A percentile compares a stretch with the other conserved stretches of the same genome.
Evolutionary conservation across 257 asterid genomes (phyloP).

Genomic region (Primulina eburnea): DNA sequence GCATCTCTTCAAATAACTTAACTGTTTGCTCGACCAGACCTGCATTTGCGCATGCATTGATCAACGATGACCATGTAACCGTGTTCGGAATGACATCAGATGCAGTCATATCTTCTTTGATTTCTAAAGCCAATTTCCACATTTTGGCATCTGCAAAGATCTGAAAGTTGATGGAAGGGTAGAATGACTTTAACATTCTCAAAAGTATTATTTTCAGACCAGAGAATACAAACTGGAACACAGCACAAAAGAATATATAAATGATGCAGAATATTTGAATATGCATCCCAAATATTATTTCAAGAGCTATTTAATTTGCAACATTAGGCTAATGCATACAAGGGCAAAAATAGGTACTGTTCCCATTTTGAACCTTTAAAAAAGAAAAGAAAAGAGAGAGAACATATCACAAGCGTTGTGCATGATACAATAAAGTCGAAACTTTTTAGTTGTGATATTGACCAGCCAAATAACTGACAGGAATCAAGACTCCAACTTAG

Average conservation of each 20-base stretch:
- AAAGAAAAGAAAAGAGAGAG: background rate
- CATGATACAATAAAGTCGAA: conserved; percentile 17
- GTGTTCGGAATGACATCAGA: conserved; percentile 72
- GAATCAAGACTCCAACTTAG: conserved; percentile 18
- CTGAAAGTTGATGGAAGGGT: conserved; percentile 54
- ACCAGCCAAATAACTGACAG: conserved; percentile 16
- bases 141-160: conserved; percentile 91
- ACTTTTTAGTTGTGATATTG: conserved; percentile 5
- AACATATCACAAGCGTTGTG: conserved; percentile 17
- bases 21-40: conserved; percentile 82
- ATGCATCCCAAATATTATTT: conserved; percentile 15
- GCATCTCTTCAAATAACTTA: conserved; percentile 77
- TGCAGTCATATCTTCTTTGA: conserved; percentile 78
- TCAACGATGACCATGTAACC: conserved; percentile 85
- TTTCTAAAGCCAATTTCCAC: conserved; percentile 78
- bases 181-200: conserved; percentile 33
- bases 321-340: conserved; percentile 12
- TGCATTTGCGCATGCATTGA: conserved; percentile 86
- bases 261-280: conserved; percentile 30
- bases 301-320: conserved; percentile 20
- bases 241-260: conserved; percentile 25
- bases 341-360: conserved; percentile 25
- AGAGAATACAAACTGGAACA: conserved; percentile 26
- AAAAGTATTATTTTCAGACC: conserved; percentile 29
- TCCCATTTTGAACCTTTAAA: conserved; percentile 7